phyloP scores from a whole-genome alignment of 331 rosid genomes.

The Phaseolus coccineus region DNA sequence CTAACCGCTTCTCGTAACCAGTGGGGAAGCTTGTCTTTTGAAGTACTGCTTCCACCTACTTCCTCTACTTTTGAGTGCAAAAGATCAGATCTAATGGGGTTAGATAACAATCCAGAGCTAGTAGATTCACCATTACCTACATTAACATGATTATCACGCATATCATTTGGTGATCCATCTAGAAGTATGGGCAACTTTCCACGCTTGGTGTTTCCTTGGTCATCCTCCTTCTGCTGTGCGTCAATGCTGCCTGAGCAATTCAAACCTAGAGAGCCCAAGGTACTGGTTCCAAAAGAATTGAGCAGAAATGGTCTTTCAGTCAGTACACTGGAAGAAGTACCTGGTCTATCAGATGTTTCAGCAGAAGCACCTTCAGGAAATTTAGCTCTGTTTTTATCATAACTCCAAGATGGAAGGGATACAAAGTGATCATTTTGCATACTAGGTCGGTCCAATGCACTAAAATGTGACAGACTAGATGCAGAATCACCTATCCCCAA shows the following conservation, averaged over 20 bases:
- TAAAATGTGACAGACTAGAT: slow-evolving; percentile 63
- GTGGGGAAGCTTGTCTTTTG: slow-evolving; percentile 93
- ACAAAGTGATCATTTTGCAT: slow-evolving; percentile 67
- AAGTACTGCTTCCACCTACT: slow-evolving; percentile 66
- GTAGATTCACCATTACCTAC: slow-evolving; percentile 66
- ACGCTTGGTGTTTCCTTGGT: slow-evolving; percentile 53
- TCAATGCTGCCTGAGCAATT: slow-evolving; percentile 62
- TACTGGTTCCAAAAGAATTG: slow-evolving; percentile 73
- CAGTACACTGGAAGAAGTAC: slow-evolving; percentile 65
- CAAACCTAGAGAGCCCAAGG: slow-evolving; percentile 72
- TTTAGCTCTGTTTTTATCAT: slow-evolving; percentile 59
- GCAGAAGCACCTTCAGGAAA: slow-evolving; percentile 73
- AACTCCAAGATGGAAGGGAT: slow-evolving; percentile 69
- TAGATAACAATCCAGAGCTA: slow-evolving; percentile 59
- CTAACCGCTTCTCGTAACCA: slow-evolving; percentile 95
- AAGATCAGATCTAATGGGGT: slow-evolving; percentile 56
- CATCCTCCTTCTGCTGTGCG: slow-evolving; percentile 64
- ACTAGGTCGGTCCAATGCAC: slow-evolving; percentile 63
- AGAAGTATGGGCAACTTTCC: slow-evolving; percentile 77
- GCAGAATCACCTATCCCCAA: slow-evolving; percentile 82
- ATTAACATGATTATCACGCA: slow-evolving; percentile 53
- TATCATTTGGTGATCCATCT: slow-evolving; percentile 65
- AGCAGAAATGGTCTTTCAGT: slow-evolving; percentile 76
- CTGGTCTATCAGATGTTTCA: slow-evolving; percentile 80
- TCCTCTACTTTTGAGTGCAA: slow-evolving; percentile 58